These are phyloP conservation scores for Hanseniaspora vineae DNA, from an alignment of 805 yeast species.

Conservation along the genomic window DNA sequence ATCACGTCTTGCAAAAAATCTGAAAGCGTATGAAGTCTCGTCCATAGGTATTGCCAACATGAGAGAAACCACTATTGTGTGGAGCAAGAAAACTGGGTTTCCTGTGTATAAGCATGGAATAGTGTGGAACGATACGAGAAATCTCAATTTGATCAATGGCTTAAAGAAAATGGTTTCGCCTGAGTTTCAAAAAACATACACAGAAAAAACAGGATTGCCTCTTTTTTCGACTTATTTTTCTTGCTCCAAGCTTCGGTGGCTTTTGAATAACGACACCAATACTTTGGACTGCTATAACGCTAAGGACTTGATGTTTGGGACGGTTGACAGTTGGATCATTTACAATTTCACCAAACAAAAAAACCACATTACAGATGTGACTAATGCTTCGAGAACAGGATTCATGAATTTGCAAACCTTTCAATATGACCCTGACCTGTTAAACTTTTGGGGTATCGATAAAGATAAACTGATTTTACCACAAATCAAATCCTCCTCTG, in stretches of 20 bases:
- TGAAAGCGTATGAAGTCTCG: slow-evolving; percentile 46
- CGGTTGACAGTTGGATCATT: slow-evolving; percentile 89
- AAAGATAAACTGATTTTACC: slow-evolving; percentile 54
- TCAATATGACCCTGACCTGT: slow-evolving; percentile 62
- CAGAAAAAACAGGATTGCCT: slow-evolving; percentile 69
- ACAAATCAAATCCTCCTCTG: slow-evolving; percentile 64
- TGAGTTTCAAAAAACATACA: slow-evolving; percentile 43
- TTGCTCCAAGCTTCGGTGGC: slow-evolving; percentile 82
- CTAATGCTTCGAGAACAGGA: slow-evolving; percentile 86
- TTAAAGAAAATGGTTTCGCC: slow-evolving; percentile 41
- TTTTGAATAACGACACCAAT: slow-evolving; percentile 61
- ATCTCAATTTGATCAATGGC: slow-evolving; percentile 54
- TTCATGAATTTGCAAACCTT: slow-evolving; percentile 70
- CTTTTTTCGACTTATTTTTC: slow-evolving; percentile 76
- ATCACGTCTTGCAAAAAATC: slow-evolving; percentile 29
- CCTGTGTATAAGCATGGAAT: slow-evolving; percentile 75
- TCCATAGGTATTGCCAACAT: slow-evolving; percentile 87
- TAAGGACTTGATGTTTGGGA: slow-evolving; percentile 82
- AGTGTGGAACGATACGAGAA: slow-evolving; percentile 94
- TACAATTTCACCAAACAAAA: slow-evolving; percentile 66
- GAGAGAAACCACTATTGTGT: slow-evolving; percentile 86
- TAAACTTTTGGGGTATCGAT: slow-evolving; percentile 73
- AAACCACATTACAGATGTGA: slow-evolving; percentile 68
- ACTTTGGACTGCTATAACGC: slow-evolving; percentile 56
- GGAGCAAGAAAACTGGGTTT: slow-evolving; percentile 73